Conservation (phyloP, 2,329 filamentous ascomycete species). For the Fusarium praegraminearum region DNA sequence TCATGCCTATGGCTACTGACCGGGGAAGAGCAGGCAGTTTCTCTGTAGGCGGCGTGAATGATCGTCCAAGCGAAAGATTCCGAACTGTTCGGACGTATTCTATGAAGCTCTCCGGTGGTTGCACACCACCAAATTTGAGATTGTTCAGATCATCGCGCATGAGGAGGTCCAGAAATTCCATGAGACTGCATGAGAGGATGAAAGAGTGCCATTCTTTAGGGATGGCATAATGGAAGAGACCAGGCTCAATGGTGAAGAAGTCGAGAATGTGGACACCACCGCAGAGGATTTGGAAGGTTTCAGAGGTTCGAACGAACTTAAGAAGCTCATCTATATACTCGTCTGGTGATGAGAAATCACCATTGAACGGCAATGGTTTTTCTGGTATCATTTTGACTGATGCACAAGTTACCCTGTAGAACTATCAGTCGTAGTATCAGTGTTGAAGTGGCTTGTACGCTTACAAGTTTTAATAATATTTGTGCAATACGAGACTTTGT, state of each 20-base stretch:
- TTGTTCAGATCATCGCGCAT: constrained; percentile 78
- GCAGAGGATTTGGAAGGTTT: constrained; percentile 87
- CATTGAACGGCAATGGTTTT: constrained; percentile 74
- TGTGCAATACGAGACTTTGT: neutral
- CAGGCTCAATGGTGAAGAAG: constrained; percentile 88
- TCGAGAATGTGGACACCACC: constrained; percentile 98
- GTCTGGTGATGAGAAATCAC: constrained; percentile 77
- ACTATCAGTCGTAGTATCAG: neutral
- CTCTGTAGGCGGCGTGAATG: constrained; percentile 62
- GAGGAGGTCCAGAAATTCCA: constrained; percentile 82
- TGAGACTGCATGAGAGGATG: constrained; percentile 76
- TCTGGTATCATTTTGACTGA: constrained; percentile 60
- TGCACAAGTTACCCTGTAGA: constrained; percentile 39
- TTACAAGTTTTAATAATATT: constrained; percentile 1
- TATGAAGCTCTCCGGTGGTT: constrained; percentile 69
- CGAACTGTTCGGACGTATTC: constrained; percentile 80
- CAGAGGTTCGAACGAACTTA: constrained; percentile 78
- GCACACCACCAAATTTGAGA: constrained; percentile 44
- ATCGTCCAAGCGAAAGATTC: constrained; percentile 73
- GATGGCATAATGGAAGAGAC: constrained; percentile 82
- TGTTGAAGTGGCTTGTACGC: neutral
- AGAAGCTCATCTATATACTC: constrained; percentile 84
- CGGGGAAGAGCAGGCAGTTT: constrained; percentile 72
- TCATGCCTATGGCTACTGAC: constrained; percentile 89
- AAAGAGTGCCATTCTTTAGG: constrained; percentile 85